Base-by-base conservation (phyloP, 225 moss, liverwort and hornwort species). In the Bryoerythrophyllum caledonicum region DNA sequence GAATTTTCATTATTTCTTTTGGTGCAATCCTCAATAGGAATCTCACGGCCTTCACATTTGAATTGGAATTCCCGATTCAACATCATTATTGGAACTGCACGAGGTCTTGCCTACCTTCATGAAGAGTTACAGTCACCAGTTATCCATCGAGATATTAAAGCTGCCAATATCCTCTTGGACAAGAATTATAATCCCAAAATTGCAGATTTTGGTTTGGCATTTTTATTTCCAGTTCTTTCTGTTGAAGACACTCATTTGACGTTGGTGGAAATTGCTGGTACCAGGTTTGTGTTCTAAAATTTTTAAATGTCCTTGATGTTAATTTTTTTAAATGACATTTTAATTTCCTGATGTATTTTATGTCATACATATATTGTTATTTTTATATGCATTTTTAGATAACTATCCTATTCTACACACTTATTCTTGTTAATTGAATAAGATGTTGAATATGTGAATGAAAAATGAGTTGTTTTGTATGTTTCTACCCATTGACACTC, bases 251-350 rank as follows among this genome's bases (percentile, higher is more conserved):
- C 14, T 46, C 46, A 46, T 46, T 46, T 46, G 46, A 46, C 46
- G 16, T 46, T 46, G 46, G 46, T 16, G 16, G 15, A 46, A 16
- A 46, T 83, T 63, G 75, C 40, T 0, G 66, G 75, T 71, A 78
- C 82, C 17, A 32, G 43, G 82, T 82, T 68, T 21, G 14, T 23
- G 11, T 64, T 60, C 16, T 15, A 46, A 46, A 13, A 14, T 16
- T 19, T 2, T 2, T 9, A 53, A 16, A 5, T 16, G 3, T 46
- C 4, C 1, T 7, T 21, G 1, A 16, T 46, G 46, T 46, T 16
- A 0, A 46, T 46, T 46, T 16, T 4, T 46, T 16, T 1, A 16
- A 16, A 15, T 15, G 1, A 16, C 0, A 5, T 46, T 46, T 5
- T 2, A 16, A 5, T 46, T 16, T 15, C 16, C 5, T 46, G 0